These are phyloP conservation scores for Trametes versicolor DNA, from an alignment of 1,284 basidiomycete genomes.

Conservation along the genomic window DNA sequence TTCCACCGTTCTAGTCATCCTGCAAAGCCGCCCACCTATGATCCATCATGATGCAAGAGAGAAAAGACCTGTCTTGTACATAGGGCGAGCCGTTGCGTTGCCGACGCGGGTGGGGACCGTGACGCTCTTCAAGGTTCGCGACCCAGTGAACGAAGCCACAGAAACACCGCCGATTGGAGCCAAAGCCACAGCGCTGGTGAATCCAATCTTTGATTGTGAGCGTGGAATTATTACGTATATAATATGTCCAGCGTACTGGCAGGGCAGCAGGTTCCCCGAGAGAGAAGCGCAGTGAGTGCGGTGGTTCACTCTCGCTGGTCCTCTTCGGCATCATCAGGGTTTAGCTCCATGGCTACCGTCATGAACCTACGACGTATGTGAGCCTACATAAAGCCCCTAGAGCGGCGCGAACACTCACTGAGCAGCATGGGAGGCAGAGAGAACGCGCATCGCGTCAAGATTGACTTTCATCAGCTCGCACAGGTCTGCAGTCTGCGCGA, in stretches of 20 bases:
- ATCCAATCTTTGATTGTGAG: conserved; percentile 6
- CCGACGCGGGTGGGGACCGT: neutral
- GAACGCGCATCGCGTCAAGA: conserved; percentile 74
- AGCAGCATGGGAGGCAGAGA: conserved; percentile 76
- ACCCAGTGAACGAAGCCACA: neutral
- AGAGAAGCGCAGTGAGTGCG: too few relatives aligned
- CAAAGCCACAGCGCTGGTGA: neutral
- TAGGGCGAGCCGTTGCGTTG: neutral
- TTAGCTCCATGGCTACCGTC: conserved; percentile 67
- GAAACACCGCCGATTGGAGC: neutral
- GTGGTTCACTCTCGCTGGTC: conserved; percentile 10
- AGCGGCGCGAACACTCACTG: conserved; percentile 56
- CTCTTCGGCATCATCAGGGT: conserved; percentile 50
- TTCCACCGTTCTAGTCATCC: too few relatives aligned
- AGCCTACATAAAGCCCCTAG: neutral
- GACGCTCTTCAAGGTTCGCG: neutral
- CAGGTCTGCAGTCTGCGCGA: conserved; percentile 73
- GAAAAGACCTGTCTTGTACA: too few relatives aligned
- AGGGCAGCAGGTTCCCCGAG: neutral
- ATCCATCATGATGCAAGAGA: too few relatives aligned
- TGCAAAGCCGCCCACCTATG: too few relatives aligned
- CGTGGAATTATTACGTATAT: neutral
- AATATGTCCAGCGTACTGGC: neutral
- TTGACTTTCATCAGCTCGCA: conserved; percentile 77
- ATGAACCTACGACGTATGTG: conserved; percentile 58